Evolutionary conservation across 2,329 filamentous ascomycete species (phyloP), one percentile per base, ranked within the genome.

Genomic region (Cytospora mali): DNA sequence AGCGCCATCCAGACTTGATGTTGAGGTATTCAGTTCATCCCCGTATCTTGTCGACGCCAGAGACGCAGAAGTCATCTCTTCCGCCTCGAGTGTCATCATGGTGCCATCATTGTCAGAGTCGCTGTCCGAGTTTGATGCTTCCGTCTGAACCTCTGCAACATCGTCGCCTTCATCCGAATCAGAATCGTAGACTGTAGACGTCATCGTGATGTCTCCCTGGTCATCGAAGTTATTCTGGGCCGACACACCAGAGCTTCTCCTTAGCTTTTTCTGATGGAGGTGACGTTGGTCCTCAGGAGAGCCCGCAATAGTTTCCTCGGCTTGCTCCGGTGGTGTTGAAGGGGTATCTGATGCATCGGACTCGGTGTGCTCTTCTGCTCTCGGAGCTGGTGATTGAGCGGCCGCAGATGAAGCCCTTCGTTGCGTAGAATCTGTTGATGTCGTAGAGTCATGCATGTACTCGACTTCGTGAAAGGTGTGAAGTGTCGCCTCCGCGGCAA

Each of bases 401-500:
- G 73, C 79, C 31, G 84, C 73, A 16, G 84, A 85, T 4, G 92
- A 95, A 58, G 88, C 86, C 66, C 91, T 84, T 68, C 92, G 81
- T 9, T 51, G 46, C 14, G 90, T 92, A 13, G 88, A 87, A 67
- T 94, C 91, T 0, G 88, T 90, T 0, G 90, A 90, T 9, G 89
- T 90, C 1, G 93, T 96, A 23, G 92, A 92, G 73, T 97, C 93
- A 71, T 93, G 92, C 73, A 88, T 84, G 66, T 93, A 90, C 71
- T 98, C 94, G 51, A 97, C 86, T 61, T 95, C 93, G 72, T 98
- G 93, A 83, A 96, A 98, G 0, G 95, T 99, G 74, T 99, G 95
- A 39, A 99, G 82, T 4, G 95, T 99, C 14, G 95, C 95, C 77
- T 99, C 95, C 1, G 95, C 95, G 5, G 95, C 95, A 75, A 99